A percentile compares a stretch with the other conserved stretches of the same genome.
phyloP scores from a whole-genome alignment of 2,329 filamentous ascomycete species.

The Arthrobotrys sphaeroides region DNA sequence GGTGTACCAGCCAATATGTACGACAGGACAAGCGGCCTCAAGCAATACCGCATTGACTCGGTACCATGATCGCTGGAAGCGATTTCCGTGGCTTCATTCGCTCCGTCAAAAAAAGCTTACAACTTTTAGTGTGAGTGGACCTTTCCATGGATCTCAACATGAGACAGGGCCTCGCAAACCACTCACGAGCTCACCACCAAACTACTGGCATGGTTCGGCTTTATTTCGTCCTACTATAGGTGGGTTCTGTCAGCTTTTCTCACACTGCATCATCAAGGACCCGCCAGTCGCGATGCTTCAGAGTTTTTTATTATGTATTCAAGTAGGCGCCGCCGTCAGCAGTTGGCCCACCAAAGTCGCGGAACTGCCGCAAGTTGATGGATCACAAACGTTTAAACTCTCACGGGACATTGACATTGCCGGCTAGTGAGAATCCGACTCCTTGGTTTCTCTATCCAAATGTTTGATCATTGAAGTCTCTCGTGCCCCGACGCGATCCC shows the following conservation, averaged over 20 bases:
- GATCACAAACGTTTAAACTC: no score
- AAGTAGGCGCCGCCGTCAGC: not conserved
- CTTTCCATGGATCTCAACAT: constrained; percentile 33
- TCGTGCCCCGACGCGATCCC: not conserved
- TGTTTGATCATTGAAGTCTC: not conserved
- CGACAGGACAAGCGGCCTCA: not conserved
- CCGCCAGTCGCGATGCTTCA: constrained; percentile 5
- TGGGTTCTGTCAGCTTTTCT: not conserved
- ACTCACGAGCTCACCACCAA: constrained; percentile 9
- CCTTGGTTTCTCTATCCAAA: not conserved
- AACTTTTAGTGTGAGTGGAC: constrained; percentile 42
- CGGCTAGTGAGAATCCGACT: not conserved
- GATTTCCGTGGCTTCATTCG: constrained; percentile 22
- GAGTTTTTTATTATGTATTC: not conserved
- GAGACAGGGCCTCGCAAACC: constrained; percentile 25
- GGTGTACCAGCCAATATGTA: constrained; percentile 23
- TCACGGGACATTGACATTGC: not conserved
- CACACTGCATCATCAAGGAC: not conserved
- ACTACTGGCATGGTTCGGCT: constrained; percentile 1
- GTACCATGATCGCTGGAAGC: constrained; percentile 12
- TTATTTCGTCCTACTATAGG: constrained; percentile 11
- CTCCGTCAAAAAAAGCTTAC: constrained; percentile 2
- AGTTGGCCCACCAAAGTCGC: not conserved
- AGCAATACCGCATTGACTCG: not conserved
- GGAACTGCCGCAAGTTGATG: constrained; percentile 9